These are phyloP conservation scores for Acanthamoeba culbertsoni DNA, from an alignment of 208 protist species.

Conservation along the genomic window DNA sequence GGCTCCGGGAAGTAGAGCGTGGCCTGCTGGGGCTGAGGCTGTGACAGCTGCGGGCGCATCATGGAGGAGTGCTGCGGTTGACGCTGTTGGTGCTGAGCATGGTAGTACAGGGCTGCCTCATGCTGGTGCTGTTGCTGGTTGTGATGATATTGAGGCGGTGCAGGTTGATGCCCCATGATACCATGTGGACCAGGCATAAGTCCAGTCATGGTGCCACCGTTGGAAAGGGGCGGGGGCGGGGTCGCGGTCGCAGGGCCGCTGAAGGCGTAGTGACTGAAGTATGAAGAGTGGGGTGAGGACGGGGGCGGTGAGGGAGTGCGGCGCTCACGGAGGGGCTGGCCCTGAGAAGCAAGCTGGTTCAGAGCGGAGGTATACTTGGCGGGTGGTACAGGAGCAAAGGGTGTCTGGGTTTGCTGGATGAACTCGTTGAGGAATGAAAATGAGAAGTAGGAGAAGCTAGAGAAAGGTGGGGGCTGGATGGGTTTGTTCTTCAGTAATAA, in stretches of 20 bases:
- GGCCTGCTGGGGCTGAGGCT: neutral
- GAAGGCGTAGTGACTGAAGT: neutral
- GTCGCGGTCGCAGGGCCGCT: neutral
- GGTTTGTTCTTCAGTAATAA: neutral
- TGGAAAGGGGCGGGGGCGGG: neutral
- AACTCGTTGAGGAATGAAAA: slow-evolving; percentile 45
- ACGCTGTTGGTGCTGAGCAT: neutral
- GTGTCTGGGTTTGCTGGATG: neutral
- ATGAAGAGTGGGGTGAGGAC: neutral
- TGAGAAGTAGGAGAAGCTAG: slow-evolving; percentile 43
- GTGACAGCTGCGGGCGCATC: neutral
- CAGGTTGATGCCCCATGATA: too few species aligned
- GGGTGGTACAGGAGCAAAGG: neutral
- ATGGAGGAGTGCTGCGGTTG: neutral
- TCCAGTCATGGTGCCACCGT: too few species aligned
- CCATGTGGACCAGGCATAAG: too few species aligned
- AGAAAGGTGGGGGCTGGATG: neutral
- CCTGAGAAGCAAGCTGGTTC: neutral
- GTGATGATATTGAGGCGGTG: neutral
- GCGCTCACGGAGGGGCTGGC: neutral
- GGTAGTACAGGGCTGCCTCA: neutral
- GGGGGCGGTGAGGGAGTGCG: neutral
- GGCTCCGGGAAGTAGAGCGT: neutral
- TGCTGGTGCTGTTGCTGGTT: neutral
- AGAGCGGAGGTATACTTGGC: neutral